Percentiles rank a stretch among this genome's conserved stretches.
These are phyloP conservation scores for Coemansia sp. DNA, from an alignment of 192 early-diverging fungal genomes.

Conservation along the genomic window DNA sequence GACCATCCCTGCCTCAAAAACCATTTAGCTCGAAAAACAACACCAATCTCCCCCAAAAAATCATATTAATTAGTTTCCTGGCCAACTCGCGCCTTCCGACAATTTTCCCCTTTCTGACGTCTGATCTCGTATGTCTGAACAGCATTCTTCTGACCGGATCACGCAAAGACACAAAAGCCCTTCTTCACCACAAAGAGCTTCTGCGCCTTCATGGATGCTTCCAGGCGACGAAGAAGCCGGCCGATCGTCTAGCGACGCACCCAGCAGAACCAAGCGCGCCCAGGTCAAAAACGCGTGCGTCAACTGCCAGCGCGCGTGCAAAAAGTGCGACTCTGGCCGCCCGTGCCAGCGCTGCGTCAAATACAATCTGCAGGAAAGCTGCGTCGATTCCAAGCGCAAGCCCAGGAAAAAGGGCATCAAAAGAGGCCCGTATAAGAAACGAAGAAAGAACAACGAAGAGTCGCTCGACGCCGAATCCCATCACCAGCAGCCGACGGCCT, in stretches of 20 bases:
- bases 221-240: slow-evolving; percentile 6
- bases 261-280: slow-evolving; percentile 58
- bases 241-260: slow-evolving; percentile 8
- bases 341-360: slow-evolving; percentile 83
- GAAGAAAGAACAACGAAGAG: slow-evolving; percentile 21
- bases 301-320: slow-evolving; percentile 87
- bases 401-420: slow-evolving; percentile 82
- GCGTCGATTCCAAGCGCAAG: slow-evolving; percentile 77
- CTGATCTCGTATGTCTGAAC: not conserved
- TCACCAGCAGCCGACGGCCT: not conserved
- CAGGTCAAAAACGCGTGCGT: slow-evolving; percentile 92
- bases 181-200: not conserved
- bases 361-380: slow-evolving; percentile 66
- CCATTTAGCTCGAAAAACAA: not conserved
- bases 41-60: not conserved
- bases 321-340: slow-evolving; percentile 86
- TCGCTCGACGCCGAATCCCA: not conserved
- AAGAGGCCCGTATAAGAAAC: slow-evolving; percentile 78
- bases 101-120: no score
- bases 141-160: not conserved
- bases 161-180: not conserved
- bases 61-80: not conserved
- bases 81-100: not conserved
- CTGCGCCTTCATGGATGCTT: not conserved
- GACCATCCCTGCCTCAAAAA: slow-evolving; percentile 1